Evolutionary conservation across 805 yeast genomes (phyloP).

Genomic region (Yarrowia sp.): DNA sequence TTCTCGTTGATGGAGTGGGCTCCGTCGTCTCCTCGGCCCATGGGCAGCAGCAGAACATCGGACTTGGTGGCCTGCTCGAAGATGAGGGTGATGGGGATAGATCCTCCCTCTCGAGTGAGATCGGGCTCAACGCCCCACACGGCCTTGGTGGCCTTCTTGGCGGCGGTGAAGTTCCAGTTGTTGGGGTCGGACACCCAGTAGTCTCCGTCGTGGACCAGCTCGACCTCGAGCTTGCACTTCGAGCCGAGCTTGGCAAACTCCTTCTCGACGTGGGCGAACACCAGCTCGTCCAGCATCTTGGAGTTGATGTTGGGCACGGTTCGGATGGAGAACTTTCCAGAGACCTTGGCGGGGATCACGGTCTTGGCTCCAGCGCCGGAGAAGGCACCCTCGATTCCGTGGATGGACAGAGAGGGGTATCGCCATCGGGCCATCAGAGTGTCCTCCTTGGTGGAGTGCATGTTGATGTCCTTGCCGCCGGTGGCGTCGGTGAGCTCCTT

Average conservation of each 20-base stretch:
- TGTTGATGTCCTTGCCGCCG: conserved; percentile 84
- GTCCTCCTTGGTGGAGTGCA: conserved; percentile 79
- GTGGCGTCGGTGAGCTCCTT: conserved; percentile 86
- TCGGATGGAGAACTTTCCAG: conserved; percentile 95
- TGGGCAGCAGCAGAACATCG: conserved; percentile 86
- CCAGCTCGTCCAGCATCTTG: conserved; percentile 76
- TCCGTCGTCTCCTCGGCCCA: conserved; percentile 99
- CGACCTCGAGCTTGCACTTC: conserved; percentile 74
- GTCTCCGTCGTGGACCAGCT: conserved; percentile 90
- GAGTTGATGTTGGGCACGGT: conserved; percentile 95
- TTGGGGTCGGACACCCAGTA: conserved; percentile 97
- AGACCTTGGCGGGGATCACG: conserved; percentile 93
- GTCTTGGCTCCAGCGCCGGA: conserved; percentile 96
- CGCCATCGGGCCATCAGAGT: conserved; percentile 96
- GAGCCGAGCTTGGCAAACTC: conserved; percentile 73
- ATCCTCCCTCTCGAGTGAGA: conserved; percentile 98
- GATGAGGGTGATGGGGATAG: conserved; percentile 94
- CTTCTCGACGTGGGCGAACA: conserved; percentile 70
- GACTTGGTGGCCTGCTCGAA: conserved; percentile 88
- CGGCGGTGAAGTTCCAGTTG: conserved; percentile 92
- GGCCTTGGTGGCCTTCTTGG: conserved; percentile 88
- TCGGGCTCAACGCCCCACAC: conserved; percentile 97
- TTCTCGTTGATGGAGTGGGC: conserved; percentile 98
- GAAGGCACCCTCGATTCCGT: conserved; percentile 98
- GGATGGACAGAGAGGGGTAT: conserved; percentile 92